Evolutionary conservation across 2,329 filamentous ascomycete genomes (phyloP).

Genomic region (Aspergillus terreus): DNA sequence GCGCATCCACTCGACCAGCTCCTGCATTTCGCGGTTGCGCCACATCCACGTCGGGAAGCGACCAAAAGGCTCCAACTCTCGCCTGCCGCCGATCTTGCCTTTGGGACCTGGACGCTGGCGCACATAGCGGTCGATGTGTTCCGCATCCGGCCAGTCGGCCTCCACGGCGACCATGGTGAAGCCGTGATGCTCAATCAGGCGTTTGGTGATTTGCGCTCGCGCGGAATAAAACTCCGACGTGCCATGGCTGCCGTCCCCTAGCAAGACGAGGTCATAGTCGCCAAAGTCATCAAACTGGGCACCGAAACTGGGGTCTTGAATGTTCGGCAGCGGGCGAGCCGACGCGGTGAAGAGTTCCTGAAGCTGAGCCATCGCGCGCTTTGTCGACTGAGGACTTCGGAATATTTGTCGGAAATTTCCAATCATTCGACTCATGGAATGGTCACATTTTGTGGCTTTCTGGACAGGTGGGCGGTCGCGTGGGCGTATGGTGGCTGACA

Average conservation of each 20-base stretch:
- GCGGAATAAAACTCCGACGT: slow-evolving; percentile 55
- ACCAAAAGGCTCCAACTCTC: slow-evolving; percentile 41
- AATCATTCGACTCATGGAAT: too few relatives aligned
- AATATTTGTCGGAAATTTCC: too few relatives aligned
- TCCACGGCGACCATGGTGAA: slow-evolving; percentile 52
- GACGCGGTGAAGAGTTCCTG: slow-evolving; percentile 33
- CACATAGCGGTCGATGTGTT: slow-evolving; percentile 50
- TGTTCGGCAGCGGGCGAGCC: slow-evolving; percentile 34
- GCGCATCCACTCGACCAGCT: slow-evolving; percentile 51
- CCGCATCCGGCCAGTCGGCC: slow-evolving; percentile 54
- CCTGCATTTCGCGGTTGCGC: slow-evolving; percentile 51
- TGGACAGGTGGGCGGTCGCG: too few relatives aligned
- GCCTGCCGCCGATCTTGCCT: slow-evolving; percentile 25
- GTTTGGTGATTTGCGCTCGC: slow-evolving; percentile 50
- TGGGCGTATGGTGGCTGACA: too few relatives aligned
- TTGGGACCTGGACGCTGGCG: slow-evolving; percentile 41
- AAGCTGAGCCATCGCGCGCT: slow-evolving; percentile 21
- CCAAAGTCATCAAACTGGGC: slow-evolving; percentile 41
- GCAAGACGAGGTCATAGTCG: slow-evolving; percentile 39
- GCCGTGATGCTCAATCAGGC: slow-evolving; percentile 48
- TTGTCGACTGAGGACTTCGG: slow-evolving; percentile 5
- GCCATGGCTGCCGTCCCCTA: slow-evolving; percentile 50
- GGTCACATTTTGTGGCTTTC: too few relatives aligned
- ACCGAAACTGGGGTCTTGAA: slow-evolving; percentile 35
- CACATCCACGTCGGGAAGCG: slow-evolving; percentile 57